phyloP scores from a whole-genome alignment of 441 rosid species.

The Gossypium schwendimanii region DNA sequence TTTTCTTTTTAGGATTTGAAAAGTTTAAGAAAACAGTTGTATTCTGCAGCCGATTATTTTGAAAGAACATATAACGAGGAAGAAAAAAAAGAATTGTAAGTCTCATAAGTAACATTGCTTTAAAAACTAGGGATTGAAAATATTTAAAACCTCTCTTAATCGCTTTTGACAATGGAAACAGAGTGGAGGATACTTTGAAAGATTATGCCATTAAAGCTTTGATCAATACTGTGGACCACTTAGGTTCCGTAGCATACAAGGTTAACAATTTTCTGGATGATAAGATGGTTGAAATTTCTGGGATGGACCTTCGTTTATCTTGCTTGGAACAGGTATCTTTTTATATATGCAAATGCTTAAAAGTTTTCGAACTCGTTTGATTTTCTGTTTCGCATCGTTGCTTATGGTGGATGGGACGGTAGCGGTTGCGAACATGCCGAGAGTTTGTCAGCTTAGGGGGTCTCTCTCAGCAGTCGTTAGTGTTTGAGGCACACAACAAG shows the following conservation, averaged over 20 bases:
- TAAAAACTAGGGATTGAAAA: neutral
- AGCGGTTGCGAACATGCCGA: slow-evolving; percentile 57
- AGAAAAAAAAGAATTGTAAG: slow-evolving; percentile 63
- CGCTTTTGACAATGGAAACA: slow-evolving; percentile 16
- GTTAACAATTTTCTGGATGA: slow-evolving; percentile 51
- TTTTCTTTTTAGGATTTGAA: slow-evolving; percentile 48
- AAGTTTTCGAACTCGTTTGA: neutral
- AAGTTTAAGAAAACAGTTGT: slow-evolving; percentile 63
- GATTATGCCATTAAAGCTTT: slow-evolving; percentile 70
- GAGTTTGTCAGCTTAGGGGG: slow-evolving; percentile 46
- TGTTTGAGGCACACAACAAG: slow-evolving; percentile 32
- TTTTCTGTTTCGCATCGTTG: neutral
- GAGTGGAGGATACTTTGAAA: slow-evolving; percentile 61
- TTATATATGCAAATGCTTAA: neutral
- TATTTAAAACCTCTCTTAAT: neutral
- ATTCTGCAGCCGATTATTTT: slow-evolving; percentile 84
- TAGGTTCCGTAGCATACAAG: slow-evolving; percentile 82
- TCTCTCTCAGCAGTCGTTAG: slow-evolving; percentile 44
- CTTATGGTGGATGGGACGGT: slow-evolving; percentile 13
- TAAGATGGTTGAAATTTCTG: slow-evolving; percentile 44
- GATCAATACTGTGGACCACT: slow-evolving; percentile 74
- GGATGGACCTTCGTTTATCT: slow-evolving; percentile 43
- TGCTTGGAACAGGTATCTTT: slow-evolving; percentile 56
- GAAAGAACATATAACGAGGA: slow-evolving; percentile 54
- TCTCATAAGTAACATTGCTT: neutral